phyloP scores from a whole-genome alignment of 2,329 filamentous ascomycete species.

The Aspergillus persii region DNA sequence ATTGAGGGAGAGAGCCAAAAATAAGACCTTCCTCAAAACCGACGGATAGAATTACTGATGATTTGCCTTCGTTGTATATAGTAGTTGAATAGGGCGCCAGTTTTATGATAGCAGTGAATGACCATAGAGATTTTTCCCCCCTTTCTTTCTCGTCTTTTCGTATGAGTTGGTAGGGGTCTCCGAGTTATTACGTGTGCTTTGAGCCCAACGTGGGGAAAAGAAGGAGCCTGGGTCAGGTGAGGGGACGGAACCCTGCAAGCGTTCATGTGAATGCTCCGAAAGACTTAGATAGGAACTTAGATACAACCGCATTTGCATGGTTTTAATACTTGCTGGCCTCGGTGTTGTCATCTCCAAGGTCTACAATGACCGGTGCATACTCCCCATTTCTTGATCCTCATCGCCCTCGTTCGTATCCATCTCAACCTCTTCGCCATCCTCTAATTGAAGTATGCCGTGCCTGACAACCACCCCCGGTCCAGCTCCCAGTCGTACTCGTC shows the following conservation, averaged over 20 bases:
- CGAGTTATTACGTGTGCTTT: too few species aligned
- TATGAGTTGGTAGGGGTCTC: too few species aligned
- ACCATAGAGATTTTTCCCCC: neutral
- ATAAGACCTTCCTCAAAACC: neutral
- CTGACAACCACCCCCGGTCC: conserved; percentile 52
- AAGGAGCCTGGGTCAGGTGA: neutral
- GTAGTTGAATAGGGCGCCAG: neutral
- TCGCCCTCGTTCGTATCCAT: conserved; percentile 60
- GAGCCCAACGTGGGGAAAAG: too few species aligned
- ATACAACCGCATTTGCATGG: neutral
- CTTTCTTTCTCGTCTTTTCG: neutral
- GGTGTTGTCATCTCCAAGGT: conserved; percentile 32
- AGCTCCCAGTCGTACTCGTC: conserved; percentile 59
- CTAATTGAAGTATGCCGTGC: conserved; percentile 58
- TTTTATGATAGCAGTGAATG: neutral
- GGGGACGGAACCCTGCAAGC: neutral
- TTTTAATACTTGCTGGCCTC: neutral
- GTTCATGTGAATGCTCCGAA: too few species aligned
- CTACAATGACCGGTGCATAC: conserved; percentile 62
- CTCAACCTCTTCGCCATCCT: conserved; percentile 63
- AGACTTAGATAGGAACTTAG: neutral
- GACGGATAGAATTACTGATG: neutral
- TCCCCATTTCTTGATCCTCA: conserved; percentile 63
- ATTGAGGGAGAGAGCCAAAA: conserved; percentile 57
- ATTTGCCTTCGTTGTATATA: neutral